Conservation (phyloP, 371 early-diverging fungal species). For the Lichtheimia ornata region DNA sequence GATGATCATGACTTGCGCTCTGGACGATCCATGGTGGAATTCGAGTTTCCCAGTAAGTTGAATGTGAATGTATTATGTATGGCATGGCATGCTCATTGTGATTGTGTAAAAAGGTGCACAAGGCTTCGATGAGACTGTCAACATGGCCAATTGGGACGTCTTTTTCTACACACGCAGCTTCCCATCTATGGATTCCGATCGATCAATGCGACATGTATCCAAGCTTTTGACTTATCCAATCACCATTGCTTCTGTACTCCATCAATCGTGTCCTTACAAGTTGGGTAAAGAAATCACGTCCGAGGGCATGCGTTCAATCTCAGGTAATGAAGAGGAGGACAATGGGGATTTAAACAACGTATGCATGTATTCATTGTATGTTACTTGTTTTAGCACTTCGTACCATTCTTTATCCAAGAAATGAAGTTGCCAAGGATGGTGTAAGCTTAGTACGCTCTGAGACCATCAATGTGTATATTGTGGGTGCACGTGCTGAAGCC, state of each 20-base stretch:
- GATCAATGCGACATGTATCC: constrained; percentile 81
- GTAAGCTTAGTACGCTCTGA: constrained; percentile 49
- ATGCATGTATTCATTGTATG: neutral
- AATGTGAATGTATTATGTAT: neutral
- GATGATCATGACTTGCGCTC: constrained; percentile 87
- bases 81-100: neutral
- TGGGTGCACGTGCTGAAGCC: constrained; percentile 83
- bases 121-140: constrained; percentile 77
- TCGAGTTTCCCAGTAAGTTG: constrained; percentile 77
- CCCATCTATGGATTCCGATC: constrained; percentile 71
- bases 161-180: constrained; percentile 84
- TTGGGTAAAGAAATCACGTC: constrained; percentile 69
- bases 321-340: constrained; percentile 40
- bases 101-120: constrained; percentile 54
- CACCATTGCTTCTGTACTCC: constrained; percentile 78
- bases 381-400: constrained; percentile 65
- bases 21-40: constrained; percentile 76
- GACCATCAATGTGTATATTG: constrained; percentile 70
- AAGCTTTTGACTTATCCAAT: constrained; percentile 83
- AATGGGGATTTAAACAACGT: too few relatives aligned
- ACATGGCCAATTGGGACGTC: constrained; percentile 82
- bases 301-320: constrained; percentile 73
- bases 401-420: constrained; percentile 64
- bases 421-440: constrained; percentile 50
- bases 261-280: constrained; percentile 74